phyloP scores from a whole-genome alignment of 441 rosid genomes.

The Pelargonium citronellum region DNA sequence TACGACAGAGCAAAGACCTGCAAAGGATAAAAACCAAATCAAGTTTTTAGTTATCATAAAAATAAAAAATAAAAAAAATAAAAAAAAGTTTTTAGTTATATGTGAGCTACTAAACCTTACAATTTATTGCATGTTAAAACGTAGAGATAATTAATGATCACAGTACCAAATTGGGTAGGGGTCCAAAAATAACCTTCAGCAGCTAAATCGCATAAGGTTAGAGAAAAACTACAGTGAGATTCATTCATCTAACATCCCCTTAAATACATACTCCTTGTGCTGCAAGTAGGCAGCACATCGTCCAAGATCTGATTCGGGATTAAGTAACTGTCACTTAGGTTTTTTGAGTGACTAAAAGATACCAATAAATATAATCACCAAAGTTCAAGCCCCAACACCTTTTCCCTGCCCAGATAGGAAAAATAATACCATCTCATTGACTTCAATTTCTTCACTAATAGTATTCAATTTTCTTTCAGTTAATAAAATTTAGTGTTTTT shows the following conservation, averaged over 20 bases:
- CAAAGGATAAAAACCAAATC: conserved; percentile 24
- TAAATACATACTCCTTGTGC: conserved; percentile 1
- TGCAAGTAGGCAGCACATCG: background rate
- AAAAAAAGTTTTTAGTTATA: background rate
- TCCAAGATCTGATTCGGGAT: background rate
- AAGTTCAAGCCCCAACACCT: background rate
- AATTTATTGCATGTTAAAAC: conserved; percentile 9
- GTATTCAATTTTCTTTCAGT: background rate
- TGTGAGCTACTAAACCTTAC: background rate
- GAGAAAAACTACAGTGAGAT: background rate
- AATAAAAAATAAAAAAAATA: too few species aligned
- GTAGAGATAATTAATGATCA: conserved; percentile 6
- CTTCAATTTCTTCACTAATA: background rate
- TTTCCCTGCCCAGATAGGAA: background rate
- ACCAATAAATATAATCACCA: background rate
- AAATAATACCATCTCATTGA: background rate
- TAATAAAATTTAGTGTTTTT: background rate
- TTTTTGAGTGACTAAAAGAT: background rate
- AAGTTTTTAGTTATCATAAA: too few species aligned
- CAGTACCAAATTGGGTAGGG: conserved; percentile 7
- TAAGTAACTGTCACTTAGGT: background rate
- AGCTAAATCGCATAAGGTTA: background rate
- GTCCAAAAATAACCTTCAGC: background rate
- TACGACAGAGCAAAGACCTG: conserved; percentile 37
- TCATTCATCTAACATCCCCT: background rate